Base-by-base conservation (phyloP, 116 monocot genomes). In the Posidonia oceanica region DNA sequence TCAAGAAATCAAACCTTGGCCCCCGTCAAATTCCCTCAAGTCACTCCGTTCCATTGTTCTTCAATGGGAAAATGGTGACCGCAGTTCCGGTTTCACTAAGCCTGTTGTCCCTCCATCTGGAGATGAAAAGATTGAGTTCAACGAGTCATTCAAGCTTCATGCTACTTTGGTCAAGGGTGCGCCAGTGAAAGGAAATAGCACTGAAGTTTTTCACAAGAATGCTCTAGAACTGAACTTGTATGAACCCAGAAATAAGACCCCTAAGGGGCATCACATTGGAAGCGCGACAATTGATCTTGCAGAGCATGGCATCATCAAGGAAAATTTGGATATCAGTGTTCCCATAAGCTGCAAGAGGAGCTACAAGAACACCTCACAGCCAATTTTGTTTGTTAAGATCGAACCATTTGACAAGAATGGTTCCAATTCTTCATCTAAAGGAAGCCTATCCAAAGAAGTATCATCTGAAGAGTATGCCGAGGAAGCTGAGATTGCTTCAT, bases 1-100 rank as follows among this genome's bases (percentile, higher is more conserved):
- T 10, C 83, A 80, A 58, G 91, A 91, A 81, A 88, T 95, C 73
- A 91, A 81, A 69, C 91, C 91, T 78, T 95, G 95, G 95, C 91
- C 95, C 1, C 81, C 95, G 5, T 88, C 86, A 41, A 80, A 86
- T 41, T 88, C 95, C 23, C 74, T 94, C 29, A 82, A 78, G 56
- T 77, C 83, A 3, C 71, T 95, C 37, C 80, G 77, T 16, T 75
- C 88, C 3, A 87, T 91, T 12, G 79, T 84, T 12, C 80, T 95
- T 15, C 82, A 82, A 1, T 95, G 91, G 95, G 86, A 86, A 71
- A 88, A 91, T 63, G 88, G 91, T 2, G 82, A 81, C 63, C 51
- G 61, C 36, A 81, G 17, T 61, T 79, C 84, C 2, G 88, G 88
- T 2, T 80, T 74, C 39, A 84, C 82, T 1, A 71, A 40, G 8